These are phyloP conservation scores for Zychaea mexicana DNA, from an alignment of 371 early-diverging fungal genomes.

Conservation along the genomic window DNA sequence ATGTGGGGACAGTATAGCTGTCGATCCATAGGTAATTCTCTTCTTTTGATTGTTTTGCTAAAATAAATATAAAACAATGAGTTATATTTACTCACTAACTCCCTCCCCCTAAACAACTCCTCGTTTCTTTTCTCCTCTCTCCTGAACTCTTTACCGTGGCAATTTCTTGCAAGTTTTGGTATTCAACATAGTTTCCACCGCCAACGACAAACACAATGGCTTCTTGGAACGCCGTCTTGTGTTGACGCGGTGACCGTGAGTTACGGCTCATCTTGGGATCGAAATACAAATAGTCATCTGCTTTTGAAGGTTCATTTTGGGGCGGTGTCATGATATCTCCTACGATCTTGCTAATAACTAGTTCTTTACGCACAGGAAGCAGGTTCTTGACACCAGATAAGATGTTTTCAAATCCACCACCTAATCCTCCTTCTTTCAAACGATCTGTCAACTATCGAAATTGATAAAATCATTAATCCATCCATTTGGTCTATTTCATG, in stretches of 20 bases:
- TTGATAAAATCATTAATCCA: not conserved
- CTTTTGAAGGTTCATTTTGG: constrained; percentile 54
- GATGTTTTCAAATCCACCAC: constrained; percentile 81
- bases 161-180: constrained; percentile 91
- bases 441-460: constrained; percentile 69
- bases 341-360: constrained; percentile 84
- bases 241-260: constrained; percentile 46
- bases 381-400: constrained; percentile 95
- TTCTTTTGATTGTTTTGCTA: constrained; percentile 69
- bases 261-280: constrained; percentile 79
- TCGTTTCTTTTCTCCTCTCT: not conserved
- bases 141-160: constrained; percentile 56
- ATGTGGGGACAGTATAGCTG: constrained; percentile 89
- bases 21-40: constrained; percentile 95
- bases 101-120: not conserved
- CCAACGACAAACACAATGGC: constrained; percentile 97
- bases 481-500: not conserved
- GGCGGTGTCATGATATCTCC: constrained; percentile 82
- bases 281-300: constrained; percentile 85
- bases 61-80: constrained; percentile 6
- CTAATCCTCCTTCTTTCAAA: constrained; percentile 79
- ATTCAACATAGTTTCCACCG: constrained; percentile 96
- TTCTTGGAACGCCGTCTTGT: constrained; percentile 74
- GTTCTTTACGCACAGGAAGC: constrained; percentile 85
- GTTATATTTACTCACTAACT: not conserved